Evolutionary conservation across 2,329 filamentous ascomycete species (phyloP), one percentile per base, ranked within the genome.

Genomic region (Blumeriella jaapii): DNA sequence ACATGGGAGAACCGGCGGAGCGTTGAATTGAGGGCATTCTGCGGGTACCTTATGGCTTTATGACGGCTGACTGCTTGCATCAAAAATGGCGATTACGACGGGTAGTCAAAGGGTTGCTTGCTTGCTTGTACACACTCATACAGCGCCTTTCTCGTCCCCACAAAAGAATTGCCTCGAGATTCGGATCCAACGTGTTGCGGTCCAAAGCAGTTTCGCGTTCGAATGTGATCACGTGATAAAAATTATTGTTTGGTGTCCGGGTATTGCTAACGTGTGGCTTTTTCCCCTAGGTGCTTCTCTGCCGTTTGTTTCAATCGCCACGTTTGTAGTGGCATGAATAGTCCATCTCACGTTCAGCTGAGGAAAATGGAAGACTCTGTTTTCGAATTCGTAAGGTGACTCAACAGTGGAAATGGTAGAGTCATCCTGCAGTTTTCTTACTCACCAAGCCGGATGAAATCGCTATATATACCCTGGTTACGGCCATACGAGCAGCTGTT

Each of bases 81-180:
- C 38, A 42, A 46, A 41, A 38, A 40, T 37, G 37, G 41, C 42
- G 37, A 44, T n/a, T 27, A 46, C 40, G 41, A 46, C 45, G 36
- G 45, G 48, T 53, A 49, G 49, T 48, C 45, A 31, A 44, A 52
- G 44, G 49, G 48, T 47, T 45, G 44, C 44, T 51, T 45, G 44
- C 44, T 51, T 47, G 46, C 43, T 48, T 53, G 51, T 52, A 53
- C 45, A 53, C 51, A 53, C 47, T 47, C 46, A 52, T 47, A 48
- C 46, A 49, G 49, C 50, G 38, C 42, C 44, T 51, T 44, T 41
- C 37, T 31, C 15, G 32, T 37, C 29, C 34, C 19, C 34, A 23
- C 19, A 32, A 25, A 29, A 24, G 15, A n/a, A 32, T 29, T 29
- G 25, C 32, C 7, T 5, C 10, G 13, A 13, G 17, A 15, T 15